Percentiles rank a stretch among this genome's conserved stretches.
Evolutionary conservation across 495 filamentous ascomycete genomes (phyloP).

Genomic region (Tuber magnatum): DNA sequence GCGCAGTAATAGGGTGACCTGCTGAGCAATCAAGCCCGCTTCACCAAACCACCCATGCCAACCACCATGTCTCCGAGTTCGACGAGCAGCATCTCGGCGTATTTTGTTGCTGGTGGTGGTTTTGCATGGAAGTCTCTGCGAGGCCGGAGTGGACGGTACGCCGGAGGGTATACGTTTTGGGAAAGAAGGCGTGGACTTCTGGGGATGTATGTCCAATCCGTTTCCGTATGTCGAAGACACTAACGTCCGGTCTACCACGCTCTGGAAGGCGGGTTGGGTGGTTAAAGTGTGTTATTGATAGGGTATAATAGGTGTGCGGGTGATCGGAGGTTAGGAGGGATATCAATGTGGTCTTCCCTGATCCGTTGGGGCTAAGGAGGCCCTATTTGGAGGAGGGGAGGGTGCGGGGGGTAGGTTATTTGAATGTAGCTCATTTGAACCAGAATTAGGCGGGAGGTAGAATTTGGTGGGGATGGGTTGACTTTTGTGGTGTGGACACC

Average conservation of each 20-base stretch:
- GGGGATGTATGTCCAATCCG: constrained; percentile 88
- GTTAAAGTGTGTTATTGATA: constrained; percentile 78
- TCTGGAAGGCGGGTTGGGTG: constrained; percentile 64
- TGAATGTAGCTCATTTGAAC: constrained; percentile 79
- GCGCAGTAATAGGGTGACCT: constrained; percentile 77
- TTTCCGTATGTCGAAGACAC: constrained; percentile 83
- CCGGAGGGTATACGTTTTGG: constrained; percentile 64
- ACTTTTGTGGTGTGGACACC: constrained; percentile 18
- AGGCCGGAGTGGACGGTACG: constrained; percentile 76
- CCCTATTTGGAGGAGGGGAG: constrained; percentile 66
- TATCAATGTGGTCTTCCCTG: constrained; percentile 85
- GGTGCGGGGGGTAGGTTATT: constrained; percentile 61
- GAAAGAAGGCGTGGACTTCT: constrained; percentile 90
- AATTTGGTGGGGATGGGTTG: constrained; percentile 21
- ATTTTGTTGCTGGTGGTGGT: constrained; percentile 54
- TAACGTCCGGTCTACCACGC: constrained; percentile 64
- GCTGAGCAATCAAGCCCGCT: constrained; percentile 68
- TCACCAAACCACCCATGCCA: constrained; percentile 52
- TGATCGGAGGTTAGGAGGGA: constrained; percentile 92
- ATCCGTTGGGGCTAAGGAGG: constrained; percentile 83
- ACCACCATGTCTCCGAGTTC: constrained; percentile 26
- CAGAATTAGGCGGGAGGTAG: constrained; percentile 39
- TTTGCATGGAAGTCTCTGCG: constrained; percentile 70
- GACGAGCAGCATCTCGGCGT: constrained; percentile 23
- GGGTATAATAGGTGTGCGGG: constrained; percentile 84